phyloP scores from a whole-genome alignment of 257 asterid species.

The Scutellaria galericulata region DNA sequence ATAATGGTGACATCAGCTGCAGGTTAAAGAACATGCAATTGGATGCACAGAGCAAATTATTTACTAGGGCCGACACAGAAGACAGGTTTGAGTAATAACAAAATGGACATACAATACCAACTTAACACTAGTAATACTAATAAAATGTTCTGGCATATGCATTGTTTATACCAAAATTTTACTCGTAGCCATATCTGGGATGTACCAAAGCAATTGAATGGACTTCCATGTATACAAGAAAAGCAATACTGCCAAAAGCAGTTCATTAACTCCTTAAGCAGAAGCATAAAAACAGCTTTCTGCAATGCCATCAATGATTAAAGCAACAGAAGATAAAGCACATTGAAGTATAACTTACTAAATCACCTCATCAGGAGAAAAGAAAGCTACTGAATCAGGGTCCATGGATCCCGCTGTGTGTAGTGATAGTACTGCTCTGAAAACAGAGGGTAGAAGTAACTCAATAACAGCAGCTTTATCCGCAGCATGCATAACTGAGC shows the following conservation, averaged over 20 bases:
- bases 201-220: slow-evolving; percentile 7
- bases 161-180: slow-evolving; percentile 24
- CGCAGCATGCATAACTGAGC: slow-evolving; percentile 51
- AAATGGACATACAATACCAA: background rate
- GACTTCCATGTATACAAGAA: background rate
- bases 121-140: slow-evolving; percentile 9
- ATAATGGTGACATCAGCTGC: slow-evolving; percentile 39
- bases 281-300: slow-evolving; percentile 7
- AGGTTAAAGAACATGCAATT: slow-evolving; percentile 25
- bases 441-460: slow-evolving; percentile 70
- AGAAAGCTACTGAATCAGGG: slow-evolving; percentile 89
- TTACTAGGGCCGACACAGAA: background rate
- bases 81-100: background rate
- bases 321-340: slow-evolving; percentile 16
- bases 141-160: slow-evolving; percentile 27
- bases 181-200: background rate
- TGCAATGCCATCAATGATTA: slow-evolving; percentile 21
- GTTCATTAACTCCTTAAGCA: slow-evolving; percentile 11
- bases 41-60: slow-evolving; percentile 14
- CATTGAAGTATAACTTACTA: slow-evolving; percentile 23
- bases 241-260: slow-evolving; percentile 10
- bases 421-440: slow-evolving; percentile 81
- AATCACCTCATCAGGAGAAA: slow-evolving; percentile 91
- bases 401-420: slow-evolving; percentile 88
- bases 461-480: slow-evolving; percentile 84